Evolutionary conservation across 2,329 filamentous ascomycete species (phyloP), one percentile per base, ranked within the genome.

Genomic region (Arthrobotrys conoides): DNA sequence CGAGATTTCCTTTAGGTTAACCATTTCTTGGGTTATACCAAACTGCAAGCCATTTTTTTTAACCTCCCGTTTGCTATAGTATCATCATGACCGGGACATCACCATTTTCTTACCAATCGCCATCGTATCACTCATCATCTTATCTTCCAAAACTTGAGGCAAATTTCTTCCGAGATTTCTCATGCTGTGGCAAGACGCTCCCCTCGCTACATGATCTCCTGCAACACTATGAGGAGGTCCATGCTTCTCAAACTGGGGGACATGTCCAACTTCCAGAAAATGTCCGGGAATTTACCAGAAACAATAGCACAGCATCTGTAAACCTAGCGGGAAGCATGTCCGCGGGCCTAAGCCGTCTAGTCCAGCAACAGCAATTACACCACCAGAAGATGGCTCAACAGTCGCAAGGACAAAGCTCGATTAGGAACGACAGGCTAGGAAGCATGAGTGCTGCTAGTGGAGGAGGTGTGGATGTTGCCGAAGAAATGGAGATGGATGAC

Each of bases 401-500:
- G 22, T 72, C 81, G 57, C 55, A 80, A 68, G 73, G 38, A 22
- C 79, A 81, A 48, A 71, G 44, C 14, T 67, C 68, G 33, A 78
- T 72, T 27, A 51, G 75, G 55, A 70, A 65, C 24, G 75, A 78
- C 69, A 82, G 76, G 80, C 80, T 76, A 65, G 80, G 64, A 27
- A 80, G 57, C 78, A 91, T 76, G 92, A 97, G 71, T 20, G 64
- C 64, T 5, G 71, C 71, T 16, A 75, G 75, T 12, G 75, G 75
- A 51, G 68, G 75, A 18, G 75, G 75, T 78, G 90, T 97, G 87
- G 94, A 97, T 83, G 90, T 93, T 18, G 89, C 96, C 33, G 94
- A 93, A 66, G 93, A 97, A 83, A 97, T 98, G 95, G 95, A 98
- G 83, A 92, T 98, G 91, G 95, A 98, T 83, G 94, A 97, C 82